Base-by-base conservation (phyloP, 495 filamentous ascomycete genomes). In the Amphirosellinia nigrospora region DNA sequence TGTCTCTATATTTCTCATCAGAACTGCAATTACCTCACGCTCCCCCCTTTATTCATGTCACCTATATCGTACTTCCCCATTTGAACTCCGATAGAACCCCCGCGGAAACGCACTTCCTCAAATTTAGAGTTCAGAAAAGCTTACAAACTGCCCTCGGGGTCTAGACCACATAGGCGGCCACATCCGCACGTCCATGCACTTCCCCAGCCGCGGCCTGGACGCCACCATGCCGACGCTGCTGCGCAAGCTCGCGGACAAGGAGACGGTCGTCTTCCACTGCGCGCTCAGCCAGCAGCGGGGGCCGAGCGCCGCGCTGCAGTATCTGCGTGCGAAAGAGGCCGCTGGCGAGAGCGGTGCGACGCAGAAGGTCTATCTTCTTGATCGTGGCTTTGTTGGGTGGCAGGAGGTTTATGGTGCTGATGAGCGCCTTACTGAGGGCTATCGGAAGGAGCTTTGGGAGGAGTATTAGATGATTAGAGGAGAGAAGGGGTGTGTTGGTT, bases 251-350 rank as follows among this genome's bases (percentile, higher is more conserved):
- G 80, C 89, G 69, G 90, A 91, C 76, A 93, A 92, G 75, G 86
- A 96, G 52, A 89, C 85, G 48, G 93, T 99, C 28, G 88, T 99
- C 21, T 99, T 99, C 79, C 96, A 99, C 81, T 99, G 96, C 81
- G 91, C 92, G n/a, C 82, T 98, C 38, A 93, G 91, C 72, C 96
- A 98, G 83, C 91, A 96, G 81, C 87, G 96, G 4, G 92, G 92
- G 0, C 92, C 92, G 1, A 79, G 80, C 34, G 92, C 92, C 45
- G 93, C 92, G 13, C 73, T 92, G 67, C 73, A 81, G 75, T 95
- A 95, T 75, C 70, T 93, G 70, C 81, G 90, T 28, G 91, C 91
- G 79, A 83, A 87, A 63, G 85, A 89, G 64, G 78, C 66, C 87
- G 70, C 74, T 3, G 73, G 71, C 26, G 66, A 45, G 32, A 63